Evolutionary conservation across 257 asterid genomes (phyloP).

Genomic region (Dorcoceras hygrometricum): DNA sequence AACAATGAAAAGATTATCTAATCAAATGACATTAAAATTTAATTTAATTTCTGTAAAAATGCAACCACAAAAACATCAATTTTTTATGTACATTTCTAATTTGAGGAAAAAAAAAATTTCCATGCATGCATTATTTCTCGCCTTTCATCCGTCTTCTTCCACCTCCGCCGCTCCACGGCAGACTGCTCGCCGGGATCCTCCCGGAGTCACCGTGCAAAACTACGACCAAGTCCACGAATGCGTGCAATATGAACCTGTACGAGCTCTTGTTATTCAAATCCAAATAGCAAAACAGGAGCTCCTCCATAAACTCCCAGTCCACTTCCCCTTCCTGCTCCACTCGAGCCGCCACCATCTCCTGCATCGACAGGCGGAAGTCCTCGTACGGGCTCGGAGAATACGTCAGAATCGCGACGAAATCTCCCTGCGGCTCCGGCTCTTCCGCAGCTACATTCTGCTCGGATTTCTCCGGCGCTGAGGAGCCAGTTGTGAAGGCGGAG

Average conservation of each 20-base stretch:
- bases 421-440: slow-evolving; percentile 25
- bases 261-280: slow-evolving; percentile 64
- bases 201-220: slow-evolving; percentile 40
- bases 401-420: slow-evolving; percentile 44
- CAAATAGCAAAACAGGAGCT: slow-evolving; percentile 65
- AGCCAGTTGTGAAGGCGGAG: slow-evolving; percentile 19
- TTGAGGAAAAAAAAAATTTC: background rate
- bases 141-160: slow-evolving; percentile 13
- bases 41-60: too few species aligned
- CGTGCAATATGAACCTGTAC: slow-evolving; percentile 49
- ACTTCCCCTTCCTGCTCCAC: slow-evolving; percentile 50
- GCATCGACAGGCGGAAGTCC: slow-evolving; percentile 56
- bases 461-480: slow-evolving; percentile 13
- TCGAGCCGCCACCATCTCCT: slow-evolving; percentile 55
- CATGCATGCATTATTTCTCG: slow-evolving; percentile 24
- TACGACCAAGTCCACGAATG: slow-evolving; percentile 63
- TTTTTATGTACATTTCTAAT: too few species aligned
- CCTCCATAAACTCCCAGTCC: slow-evolving; percentile 80
- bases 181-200: slow-evolving; percentile 28
- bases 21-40: too few species aligned
- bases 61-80: background rate
- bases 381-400: slow-evolving; percentile 47
- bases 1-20: too few species aligned
- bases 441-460: background rate
- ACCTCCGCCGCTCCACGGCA: slow-evolving; percentile 17